phyloP scores from a whole-genome alignment of 2,329 filamentous ascomycete species.

The Xylariales sp. region DNA sequence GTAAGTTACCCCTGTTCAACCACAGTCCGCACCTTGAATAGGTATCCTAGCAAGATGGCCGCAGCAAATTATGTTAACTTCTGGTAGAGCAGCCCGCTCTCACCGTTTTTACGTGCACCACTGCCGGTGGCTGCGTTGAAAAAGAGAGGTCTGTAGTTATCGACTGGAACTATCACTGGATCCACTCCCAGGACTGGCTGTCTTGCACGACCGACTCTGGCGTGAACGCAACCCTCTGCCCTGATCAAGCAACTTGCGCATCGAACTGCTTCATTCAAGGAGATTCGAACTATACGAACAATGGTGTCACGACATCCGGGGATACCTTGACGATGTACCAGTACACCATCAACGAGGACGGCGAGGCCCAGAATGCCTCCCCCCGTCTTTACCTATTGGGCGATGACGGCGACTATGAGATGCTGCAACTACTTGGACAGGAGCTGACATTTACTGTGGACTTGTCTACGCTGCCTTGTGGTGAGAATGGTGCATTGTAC shows the following conservation, averaged over 20 bases:
- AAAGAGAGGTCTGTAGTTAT: conserved; percentile 63
- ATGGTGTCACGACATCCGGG: conserved; percentile 44
- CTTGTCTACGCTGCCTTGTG: conserved; percentile 71
- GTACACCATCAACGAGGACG: conserved; percentile 49
- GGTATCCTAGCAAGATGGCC: not conserved
- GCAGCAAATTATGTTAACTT: conserved; percentile 12
- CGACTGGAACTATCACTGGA: conserved; percentile 58
- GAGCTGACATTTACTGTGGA: conserved; percentile 76
- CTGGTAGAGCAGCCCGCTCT: conserved; percentile 57
- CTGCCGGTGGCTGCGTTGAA: conserved; percentile 58
- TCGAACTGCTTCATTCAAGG: conserved; percentile 64
- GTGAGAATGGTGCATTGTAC: conserved; percentile 74
- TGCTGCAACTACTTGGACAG: conserved; percentile 61
- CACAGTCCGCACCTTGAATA: not conserved
- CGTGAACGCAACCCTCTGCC: conserved; percentile 56
- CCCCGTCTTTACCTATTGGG: conserved; percentile 64
- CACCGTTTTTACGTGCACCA: conserved; percentile 63
- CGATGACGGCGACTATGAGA: conserved; percentile 64
- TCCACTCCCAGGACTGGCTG: conserved; percentile 33
- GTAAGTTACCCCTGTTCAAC: conserved; percentile 24
- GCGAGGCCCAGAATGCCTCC: conserved; percentile 41
- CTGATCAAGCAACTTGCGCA: conserved; percentile 59
- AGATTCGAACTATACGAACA: conserved; percentile 56
- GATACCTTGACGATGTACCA: conserved; percentile 44
- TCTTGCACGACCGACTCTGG: conserved; percentile 47